Evolutionary conservation across 2,329 filamentous ascomycete species (phyloP), one percentile per base, ranked within the genome.

Genomic region (Fusarium sublunatum): DNA sequence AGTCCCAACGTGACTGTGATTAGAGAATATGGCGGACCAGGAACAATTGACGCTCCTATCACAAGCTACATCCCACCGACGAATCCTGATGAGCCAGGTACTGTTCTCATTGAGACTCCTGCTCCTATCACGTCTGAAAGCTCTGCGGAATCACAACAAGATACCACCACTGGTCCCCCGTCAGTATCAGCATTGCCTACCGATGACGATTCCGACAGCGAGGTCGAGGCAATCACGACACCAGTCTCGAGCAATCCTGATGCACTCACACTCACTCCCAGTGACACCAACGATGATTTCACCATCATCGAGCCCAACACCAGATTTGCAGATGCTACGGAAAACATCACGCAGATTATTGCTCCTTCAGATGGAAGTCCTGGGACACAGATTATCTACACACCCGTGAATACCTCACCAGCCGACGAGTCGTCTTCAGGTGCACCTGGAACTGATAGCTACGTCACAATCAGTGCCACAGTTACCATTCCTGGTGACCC

Each of bases 401-500:
- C 61, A 3, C 61, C 61, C 3, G 24, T 62, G 12, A 48, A 60
- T 7, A 50, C 47, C n/a, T 38, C 36, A 15, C 38, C 45, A 11
- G 22, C 31, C 10, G 8, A 32, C 7, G 44, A 41, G 3, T 39
- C 56, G 15, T 62, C 51, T 3, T 25, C 26, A 2, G 24, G n/a
- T 13, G 9, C 24, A 8, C 11, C 42, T 4, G 52, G 47, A 15
- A 54, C 60, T 2, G 34, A 41, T 5, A 46, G 31, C 11, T 65
- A 62, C 26, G 57, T 65, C 12, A 65, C 61, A 0, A 50, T 51
- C 6, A 49, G 43, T 7, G 51, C 58, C 9, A 65, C 61, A 2
- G 54, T 65, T 12, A 65, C 61, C 4, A 65, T 65, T n/a, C 61
- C 61, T 6, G 61, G 61, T 29, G 61, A 65, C 6, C 61, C 61